A percentile compares a stretch with the other conserved stretches of the same genome.
Evolutionary conservation across 352 stramenopile genomes (phyloP).

Genomic region (Phytopythium sindhum): DNA sequence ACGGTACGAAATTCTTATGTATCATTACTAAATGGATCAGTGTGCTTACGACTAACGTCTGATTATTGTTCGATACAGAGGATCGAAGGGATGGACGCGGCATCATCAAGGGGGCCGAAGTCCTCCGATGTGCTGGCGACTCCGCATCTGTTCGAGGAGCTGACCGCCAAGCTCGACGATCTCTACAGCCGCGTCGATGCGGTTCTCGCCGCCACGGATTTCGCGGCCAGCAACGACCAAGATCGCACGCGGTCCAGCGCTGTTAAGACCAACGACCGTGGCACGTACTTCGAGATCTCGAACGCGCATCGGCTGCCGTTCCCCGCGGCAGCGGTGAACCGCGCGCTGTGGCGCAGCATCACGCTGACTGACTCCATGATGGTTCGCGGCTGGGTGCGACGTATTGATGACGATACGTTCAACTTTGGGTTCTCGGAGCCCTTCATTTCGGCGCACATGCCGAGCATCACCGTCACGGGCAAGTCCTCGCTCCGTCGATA

Average conservation of each 20-base stretch:
- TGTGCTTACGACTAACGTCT: background rate
- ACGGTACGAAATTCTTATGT: conserved; percentile 16
- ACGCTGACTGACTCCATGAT: background rate
- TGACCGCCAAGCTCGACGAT: conserved; percentile 18
- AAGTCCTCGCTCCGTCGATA: conserved; percentile 25
- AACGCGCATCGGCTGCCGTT: conserved; percentile 26
- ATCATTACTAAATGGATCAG: background rate
- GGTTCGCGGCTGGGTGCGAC: conserved; percentile 12
- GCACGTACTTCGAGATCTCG: conserved; percentile 14
- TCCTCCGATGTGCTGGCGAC: conserved; percentile 13
- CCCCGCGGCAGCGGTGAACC: conserved; percentile 18
- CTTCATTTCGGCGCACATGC: conserved; percentile 16
- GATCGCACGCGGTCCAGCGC: background rate
- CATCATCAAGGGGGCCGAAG: background rate
- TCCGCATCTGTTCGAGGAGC: conserved; percentile 14
- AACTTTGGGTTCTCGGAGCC: conserved; percentile 26
- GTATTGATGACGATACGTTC: conserved; percentile 24
- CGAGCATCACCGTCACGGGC: conserved; percentile 13
- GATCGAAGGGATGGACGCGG: background rate
- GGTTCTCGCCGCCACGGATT: conserved; percentile 13
- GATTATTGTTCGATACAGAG: background rate
- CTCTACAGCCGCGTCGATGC: conserved; percentile 19
- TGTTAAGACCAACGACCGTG: background rate
- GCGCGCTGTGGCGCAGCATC: conserved; percentile 20
- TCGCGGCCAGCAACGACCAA: conserved; percentile 8